Conservation (phyloP, 768 basidiomycete species). For the Pleurotus sapidus region DNA sequence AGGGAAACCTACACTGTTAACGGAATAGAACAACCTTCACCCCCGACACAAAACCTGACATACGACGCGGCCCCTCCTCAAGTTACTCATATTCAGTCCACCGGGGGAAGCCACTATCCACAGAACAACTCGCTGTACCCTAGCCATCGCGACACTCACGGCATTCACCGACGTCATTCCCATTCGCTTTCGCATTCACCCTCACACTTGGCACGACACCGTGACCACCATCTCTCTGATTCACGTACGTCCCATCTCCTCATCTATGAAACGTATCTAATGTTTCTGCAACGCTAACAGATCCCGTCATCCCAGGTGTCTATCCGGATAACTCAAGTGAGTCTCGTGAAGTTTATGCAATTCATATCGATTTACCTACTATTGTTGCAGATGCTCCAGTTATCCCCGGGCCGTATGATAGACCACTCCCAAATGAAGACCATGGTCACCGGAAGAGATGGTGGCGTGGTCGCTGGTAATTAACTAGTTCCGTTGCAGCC, state of each 20-base stretch:
- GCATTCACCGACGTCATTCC: neutral
- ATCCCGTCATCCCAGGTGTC: neutral
- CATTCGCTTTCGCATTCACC: too few relatives aligned
- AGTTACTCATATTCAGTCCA: constrained; percentile 5
- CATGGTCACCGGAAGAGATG: neutral
- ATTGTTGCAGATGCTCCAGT: neutral
- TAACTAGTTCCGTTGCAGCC: neutral
- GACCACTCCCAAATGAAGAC: neutral
- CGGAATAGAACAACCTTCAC: constrained; percentile 47
- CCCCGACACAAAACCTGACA: neutral
- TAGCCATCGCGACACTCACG: neutral
- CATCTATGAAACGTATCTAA: neutral
- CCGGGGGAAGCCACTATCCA: constrained; percentile 3
- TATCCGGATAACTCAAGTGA: neutral
- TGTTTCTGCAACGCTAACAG: neutral
- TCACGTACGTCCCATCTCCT: neutral
- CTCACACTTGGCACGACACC: neutral
- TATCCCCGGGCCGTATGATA: constrained; percentile 1
- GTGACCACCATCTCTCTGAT: constrained; percentile 1
- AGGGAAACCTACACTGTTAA: constrained; percentile 65
- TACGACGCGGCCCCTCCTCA: constrained; percentile 3
- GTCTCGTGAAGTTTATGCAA: neutral
- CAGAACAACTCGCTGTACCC: constrained; percentile 1
- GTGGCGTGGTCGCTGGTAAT: constrained; percentile 3
- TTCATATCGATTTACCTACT: neutral